A percentile compares a stretch with the other conserved stretches of the same genome.
phyloP scores from a whole-genome alignment of 805 yeast species.

The Nakazawaea molendinolei region DNA sequence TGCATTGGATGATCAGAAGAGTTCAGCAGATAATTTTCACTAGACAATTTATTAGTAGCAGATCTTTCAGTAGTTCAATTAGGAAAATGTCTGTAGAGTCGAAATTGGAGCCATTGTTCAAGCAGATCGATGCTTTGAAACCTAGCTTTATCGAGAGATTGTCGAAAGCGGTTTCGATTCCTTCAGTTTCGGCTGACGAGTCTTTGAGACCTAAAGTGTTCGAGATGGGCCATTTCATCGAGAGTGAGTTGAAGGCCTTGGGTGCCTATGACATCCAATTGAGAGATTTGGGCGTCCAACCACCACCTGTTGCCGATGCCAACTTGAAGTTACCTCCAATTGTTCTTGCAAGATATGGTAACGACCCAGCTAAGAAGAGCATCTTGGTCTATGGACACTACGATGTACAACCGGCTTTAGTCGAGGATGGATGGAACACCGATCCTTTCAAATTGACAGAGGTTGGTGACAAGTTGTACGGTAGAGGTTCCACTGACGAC shows the following conservation, averaged over 20 bases:
- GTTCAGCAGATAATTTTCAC: too few species aligned
- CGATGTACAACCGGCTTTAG: constrained; percentile 94
- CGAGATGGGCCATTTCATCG: constrained; percentile 81
- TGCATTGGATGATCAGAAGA: too few species aligned
- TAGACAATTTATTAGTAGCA: too few species aligned
- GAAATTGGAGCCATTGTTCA: constrained; percentile 32
- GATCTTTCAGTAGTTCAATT: background rate
- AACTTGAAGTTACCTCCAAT: constrained; percentile 84
- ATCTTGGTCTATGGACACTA: constrained; percentile 93
- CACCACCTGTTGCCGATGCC: constrained; percentile 74
- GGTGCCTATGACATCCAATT: constrained; percentile 82
- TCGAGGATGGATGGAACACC: constrained; percentile 92
- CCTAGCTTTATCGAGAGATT: constrained; percentile 69
- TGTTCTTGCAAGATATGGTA: constrained; percentile 84
- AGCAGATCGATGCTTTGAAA: constrained; percentile 67
- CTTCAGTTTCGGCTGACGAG: constrained; percentile 92
- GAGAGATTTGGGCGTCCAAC: constrained; percentile 82
- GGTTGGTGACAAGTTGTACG: constrained; percentile 65
- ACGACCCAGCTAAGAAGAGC: constrained; percentile 77
- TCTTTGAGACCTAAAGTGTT: constrained; percentile 82
- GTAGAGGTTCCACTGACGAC: constrained; percentile 96
- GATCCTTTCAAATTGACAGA: constrained; percentile 82
- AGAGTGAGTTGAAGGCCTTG: constrained; percentile 55
- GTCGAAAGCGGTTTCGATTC: constrained; percentile 82
- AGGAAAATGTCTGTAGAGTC: constrained; percentile 22